Percentiles rank a stretch among this genome's conserved stretches.
phyloP scores from a whole-genome alignment of 257 asterid species.

The Fraxinus cuspidata region DNA sequence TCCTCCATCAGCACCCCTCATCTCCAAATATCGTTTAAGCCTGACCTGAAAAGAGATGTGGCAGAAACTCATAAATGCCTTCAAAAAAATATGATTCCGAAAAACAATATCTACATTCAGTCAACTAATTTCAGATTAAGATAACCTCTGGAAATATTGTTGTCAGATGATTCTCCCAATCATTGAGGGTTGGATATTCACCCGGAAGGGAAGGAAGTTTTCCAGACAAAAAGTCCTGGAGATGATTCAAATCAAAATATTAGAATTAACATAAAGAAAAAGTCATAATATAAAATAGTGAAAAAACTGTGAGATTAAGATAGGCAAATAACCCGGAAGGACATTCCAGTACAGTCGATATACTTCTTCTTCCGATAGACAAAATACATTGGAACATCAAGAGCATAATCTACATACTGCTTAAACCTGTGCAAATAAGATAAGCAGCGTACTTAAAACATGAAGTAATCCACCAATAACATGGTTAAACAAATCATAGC shows the following conservation, averaged over 20 bases:
- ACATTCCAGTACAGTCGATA: slow-evolving; percentile 81
- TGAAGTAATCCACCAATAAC: slow-evolving; percentile 14
- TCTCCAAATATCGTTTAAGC: slow-evolving; percentile 96
- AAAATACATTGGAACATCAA: slow-evolving; percentile 98
- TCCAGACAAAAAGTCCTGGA: slow-evolving; percentile 95
- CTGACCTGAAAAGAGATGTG: slow-evolving; percentile 56
- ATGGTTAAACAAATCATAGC: neutral
- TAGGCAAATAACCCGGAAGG: slow-evolving; percentile 71
- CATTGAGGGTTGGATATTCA: slow-evolving; percentile 83
- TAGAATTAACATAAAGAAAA: slow-evolving; percentile 2
- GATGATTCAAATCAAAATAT: slow-evolving; percentile 21
- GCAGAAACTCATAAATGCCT: slow-evolving; percentile 11
- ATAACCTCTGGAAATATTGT: slow-evolving; percentile 96
- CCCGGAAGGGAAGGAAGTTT: slow-evolving; percentile 86
- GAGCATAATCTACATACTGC: slow-evolving; percentile 95
- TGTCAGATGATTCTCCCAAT: slow-evolving; percentile 98
- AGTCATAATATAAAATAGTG: neutral
- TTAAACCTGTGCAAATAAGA: slow-evolving; percentile 71
- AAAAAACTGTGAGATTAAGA: slow-evolving; percentile 20
- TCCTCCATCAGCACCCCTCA: slow-evolving; percentile 99
- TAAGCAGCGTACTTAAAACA: slow-evolving; percentile 22
- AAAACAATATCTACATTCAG: neutral
- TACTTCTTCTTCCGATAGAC: slow-evolving; percentile 81
- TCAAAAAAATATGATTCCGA: neutral
- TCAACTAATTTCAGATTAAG: slow-evolving; percentile 25